These are phyloP conservation scores for Coprinopsis sp. DNA, from an alignment of 768 basidiomycete genomes.

Conservation along the genomic window DNA sequence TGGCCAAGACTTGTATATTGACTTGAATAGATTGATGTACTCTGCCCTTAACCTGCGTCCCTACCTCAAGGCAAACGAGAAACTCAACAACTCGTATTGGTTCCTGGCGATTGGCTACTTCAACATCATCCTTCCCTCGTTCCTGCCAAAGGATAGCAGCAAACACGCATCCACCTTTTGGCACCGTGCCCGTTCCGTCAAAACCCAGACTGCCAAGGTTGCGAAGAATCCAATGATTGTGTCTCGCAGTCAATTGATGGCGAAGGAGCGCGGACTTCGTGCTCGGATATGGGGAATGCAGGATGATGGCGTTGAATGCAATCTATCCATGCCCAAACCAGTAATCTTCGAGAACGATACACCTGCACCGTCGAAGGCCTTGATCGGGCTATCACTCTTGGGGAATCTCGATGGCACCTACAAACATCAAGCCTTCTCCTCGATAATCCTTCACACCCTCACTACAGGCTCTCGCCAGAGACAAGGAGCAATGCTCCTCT, in stretches of 20 bases:
- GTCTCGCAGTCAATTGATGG: slow-evolving; percentile 61
- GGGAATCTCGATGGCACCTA: slow-evolving; percentile 83
- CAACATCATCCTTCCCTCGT: slow-evolving; percentile 75
- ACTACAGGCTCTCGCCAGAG: slow-evolving; percentile 86
- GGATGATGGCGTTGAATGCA: slow-evolving; percentile 56
- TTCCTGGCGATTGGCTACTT: slow-evolving; percentile 79
- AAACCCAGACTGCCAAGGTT: slow-evolving; percentile 60
- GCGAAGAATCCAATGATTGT: slow-evolving; percentile 61
- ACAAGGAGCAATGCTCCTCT: slow-evolving; percentile 72
- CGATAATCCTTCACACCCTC: slow-evolving; percentile 60
- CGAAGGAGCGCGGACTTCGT: slow-evolving; percentile 52
- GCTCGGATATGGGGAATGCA: slow-evolving; percentile 68
- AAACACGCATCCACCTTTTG: slow-evolving; percentile 72
- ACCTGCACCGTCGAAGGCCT: slow-evolving; percentile 50
- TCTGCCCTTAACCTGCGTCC: slow-evolving; percentile 79
- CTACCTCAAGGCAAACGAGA: slow-evolving; percentile 39
- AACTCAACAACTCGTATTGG: slow-evolving; percentile 64
- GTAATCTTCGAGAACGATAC: slow-evolving; percentile 13
- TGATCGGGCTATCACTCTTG: slow-evolving; percentile 78
- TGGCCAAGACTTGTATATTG: slow-evolving; percentile 2
- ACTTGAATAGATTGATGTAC: slow-evolving; percentile 69
- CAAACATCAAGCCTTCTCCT: slow-evolving; percentile 57
- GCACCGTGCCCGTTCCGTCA: slow-evolving; percentile 67
- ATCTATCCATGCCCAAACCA: slow-evolving; percentile 21
- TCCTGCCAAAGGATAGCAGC: slow-evolving; percentile 48